Base-by-base conservation (phyloP, 2,329 filamentous ascomycete species). In the Aspergillus fructus region DNA sequence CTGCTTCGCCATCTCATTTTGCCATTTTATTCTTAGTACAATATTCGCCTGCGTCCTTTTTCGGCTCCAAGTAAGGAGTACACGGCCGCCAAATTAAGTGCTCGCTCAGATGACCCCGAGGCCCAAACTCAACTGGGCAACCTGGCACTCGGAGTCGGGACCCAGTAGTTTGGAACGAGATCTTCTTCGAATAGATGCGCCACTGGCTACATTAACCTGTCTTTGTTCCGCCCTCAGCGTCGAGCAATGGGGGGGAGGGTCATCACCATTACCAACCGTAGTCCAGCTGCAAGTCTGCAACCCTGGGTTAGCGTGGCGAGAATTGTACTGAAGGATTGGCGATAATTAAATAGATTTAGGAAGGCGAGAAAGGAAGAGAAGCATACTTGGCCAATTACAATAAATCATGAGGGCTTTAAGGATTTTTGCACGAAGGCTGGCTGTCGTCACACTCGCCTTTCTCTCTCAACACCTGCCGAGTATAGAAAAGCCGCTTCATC, bases 211-310 rank as follows among this genome's bases (percentile, higher is more conserved):
- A 56, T 30, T 40, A 42, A 51, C 17, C 49, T 64, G 42, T 55
- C 56, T 47, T 19, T 48, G 27, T 42, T 51, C 53, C 9, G 34
- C 51, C 19, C 54, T 59, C 50, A 58, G 54, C 48, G 23, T 30
- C 37, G 46, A 51, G 27, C 24, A 53, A 30, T 8, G 33, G 34
- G 40, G 34, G 34, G 6, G 19, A 24, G 17, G 51, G 37, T 40
- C 7, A 47, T 33, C 21, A 33, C 21, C 52, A 9, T 41, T 15
- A 23, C 19, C 21, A 53, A 13, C 46, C 50, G 41, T 41, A 30
- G 33, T 30, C 42, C 42, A 68, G 68, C 62, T 66, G 63, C 66
- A 63, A 60, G 69, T 64, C 68, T 68, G 70, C 66, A 63, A 60
- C 69, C 65, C 68, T 68, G 70, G 68, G 65, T 63, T 68, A 64